Evolutionary conservation across 208 protist species (phyloP).

Genomic region (Phytomonas francai): DNA sequence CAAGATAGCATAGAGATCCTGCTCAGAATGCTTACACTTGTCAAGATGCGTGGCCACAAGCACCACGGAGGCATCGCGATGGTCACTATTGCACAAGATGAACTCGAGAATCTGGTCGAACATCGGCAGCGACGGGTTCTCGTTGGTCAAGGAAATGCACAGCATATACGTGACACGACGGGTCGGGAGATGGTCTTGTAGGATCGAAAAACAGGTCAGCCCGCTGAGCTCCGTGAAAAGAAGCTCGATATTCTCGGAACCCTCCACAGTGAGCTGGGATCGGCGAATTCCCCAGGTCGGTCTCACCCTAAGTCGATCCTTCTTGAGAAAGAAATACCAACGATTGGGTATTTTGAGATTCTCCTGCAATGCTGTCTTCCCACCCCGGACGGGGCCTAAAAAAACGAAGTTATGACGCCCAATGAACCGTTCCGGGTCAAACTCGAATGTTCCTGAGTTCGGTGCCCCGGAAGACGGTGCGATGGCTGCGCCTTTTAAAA

Average conservation of each 20-base stretch:
- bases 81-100: constrained; percentile 57
- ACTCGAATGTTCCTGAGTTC: constrained; percentile 16
- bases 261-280: constrained; percentile 12
- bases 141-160: constrained; percentile 49
- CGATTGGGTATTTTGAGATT: constrained; percentile 45
- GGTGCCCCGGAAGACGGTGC: neutral
- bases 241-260: constrained; percentile 25
- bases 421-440: constrained; percentile 16
- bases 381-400: constrained; percentile 34
- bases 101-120: constrained; percentile 50
- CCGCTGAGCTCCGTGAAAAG: constrained; percentile 62
- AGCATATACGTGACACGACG: constrained; percentile 66
- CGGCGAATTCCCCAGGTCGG: constrained; percentile 26
- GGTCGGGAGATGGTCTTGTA: constrained; percentile 54
- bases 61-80: constrained; percentile 32
- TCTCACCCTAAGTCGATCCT: neutral
- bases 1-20: constrained; percentile 26
- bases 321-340: constrained; percentile 42
- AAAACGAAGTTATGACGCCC: constrained; percentile 73
- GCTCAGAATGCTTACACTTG: constrained; percentile 9
- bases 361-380: constrained; percentile 47
- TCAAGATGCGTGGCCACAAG: constrained; percentile 34
- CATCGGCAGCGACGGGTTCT: constrained; percentile 21
- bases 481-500: neutral
- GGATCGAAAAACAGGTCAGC: constrained; percentile 42